Evolutionary conservation across 257 asterid species (phyloP).

Genomic region (Marsdenia floribunda): DNA sequence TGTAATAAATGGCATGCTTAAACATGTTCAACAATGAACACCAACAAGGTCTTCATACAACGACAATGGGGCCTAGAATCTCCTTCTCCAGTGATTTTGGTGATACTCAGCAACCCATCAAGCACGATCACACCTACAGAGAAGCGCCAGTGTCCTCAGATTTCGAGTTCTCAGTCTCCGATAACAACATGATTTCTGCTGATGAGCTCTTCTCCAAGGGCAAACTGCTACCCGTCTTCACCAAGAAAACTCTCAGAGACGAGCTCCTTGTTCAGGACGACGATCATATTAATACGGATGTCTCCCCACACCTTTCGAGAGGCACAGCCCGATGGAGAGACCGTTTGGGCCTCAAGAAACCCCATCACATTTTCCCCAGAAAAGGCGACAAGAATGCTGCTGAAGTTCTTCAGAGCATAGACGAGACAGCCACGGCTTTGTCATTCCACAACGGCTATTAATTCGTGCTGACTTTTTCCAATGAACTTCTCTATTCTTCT

Average conservation of each 20-base stretch:
- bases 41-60: slow-evolving; percentile 41
- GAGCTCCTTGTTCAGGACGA: slow-evolving; percentile 64
- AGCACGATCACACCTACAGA: slow-evolving; percentile 54
- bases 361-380: slow-evolving; percentile 31
- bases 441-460: slow-evolving; percentile 10
- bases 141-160: slow-evolving; percentile 86
- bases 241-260: slow-evolving; percentile 55
- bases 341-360: slow-evolving; percentile 54
- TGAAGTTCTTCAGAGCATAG: slow-evolving; percentile 48
- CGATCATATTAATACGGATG: slow-evolving; percentile 26
- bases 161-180: slow-evolving; percentile 59
- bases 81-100: slow-evolving; percentile 84
- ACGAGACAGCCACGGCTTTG: slow-evolving; percentile 38
- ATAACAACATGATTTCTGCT: slow-evolving; percentile 52
- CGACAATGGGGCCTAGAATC: slow-evolving; percentile 68
- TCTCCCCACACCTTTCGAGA: slow-evolving; percentile 25
- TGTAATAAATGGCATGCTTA: slow-evolving; percentile 59
- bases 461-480: neutral
- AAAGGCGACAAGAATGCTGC: slow-evolving; percentile 27
- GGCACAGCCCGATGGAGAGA: slow-evolving; percentile 62
- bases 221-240: slow-evolving; percentile 43
- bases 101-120: slow-evolving; percentile 45
- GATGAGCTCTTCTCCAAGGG: slow-evolving; percentile 79
- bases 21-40: slow-evolving; percentile 71
- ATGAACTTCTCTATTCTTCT: neutral